Evolutionary conservation across 2,329 filamentous ascomycete species (phyloP).

Genomic region (Thyridium curvatum): DNA sequence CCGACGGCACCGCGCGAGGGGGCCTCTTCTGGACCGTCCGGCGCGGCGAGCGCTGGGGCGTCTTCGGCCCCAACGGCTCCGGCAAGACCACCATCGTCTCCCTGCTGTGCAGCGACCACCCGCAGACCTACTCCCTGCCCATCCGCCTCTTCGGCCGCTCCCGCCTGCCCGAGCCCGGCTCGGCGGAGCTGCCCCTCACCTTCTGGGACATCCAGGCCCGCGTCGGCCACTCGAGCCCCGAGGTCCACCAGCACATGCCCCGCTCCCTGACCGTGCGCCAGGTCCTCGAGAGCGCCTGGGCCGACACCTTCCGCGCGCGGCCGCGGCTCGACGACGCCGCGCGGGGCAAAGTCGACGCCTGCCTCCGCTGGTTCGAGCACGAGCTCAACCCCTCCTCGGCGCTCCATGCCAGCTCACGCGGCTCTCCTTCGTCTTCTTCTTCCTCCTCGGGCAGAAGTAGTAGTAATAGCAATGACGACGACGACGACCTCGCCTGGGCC

Average conservation of each 20-base stretch:
- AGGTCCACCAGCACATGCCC: constrained; percentile 91
- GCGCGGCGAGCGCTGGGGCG: constrained; percentile 80
- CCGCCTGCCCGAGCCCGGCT: constrained; percentile 68
- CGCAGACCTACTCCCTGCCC: constrained; percentile 85
- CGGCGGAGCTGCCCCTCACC: constrained; percentile 63
- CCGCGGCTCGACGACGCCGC: constrained; percentile 57
- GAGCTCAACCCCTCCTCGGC: constrained; percentile 71
- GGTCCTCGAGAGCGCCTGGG: constrained; percentile 80
- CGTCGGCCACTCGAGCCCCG: constrained; percentile 89
- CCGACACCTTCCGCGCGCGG: constrained; percentile 73
- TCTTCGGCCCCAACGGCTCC: constrained; percentile 90
- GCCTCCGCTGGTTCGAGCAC: constrained; percentile 68
- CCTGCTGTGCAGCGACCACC: constrained; percentile 90
- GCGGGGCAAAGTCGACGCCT: constrained; percentile 56
- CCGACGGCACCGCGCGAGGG: constrained; percentile 39
- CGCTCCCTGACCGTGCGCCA: constrained; percentile 65
- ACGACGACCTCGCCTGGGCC: constrained; percentile 57
- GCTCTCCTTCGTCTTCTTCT: too few relatives aligned
- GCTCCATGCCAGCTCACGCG: too few relatives aligned
- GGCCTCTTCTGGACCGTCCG: constrained; percentile 81
- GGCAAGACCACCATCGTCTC: constrained; percentile 94
- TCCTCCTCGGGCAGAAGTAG: too few relatives aligned
- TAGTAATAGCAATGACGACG: too few relatives aligned
- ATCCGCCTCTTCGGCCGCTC: constrained; percentile 80
- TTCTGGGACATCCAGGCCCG: constrained; percentile 88